These are phyloP conservation scores for Phytophthora citrophthora DNA, from an alignment of 352 stramenopile species.

Conservation along the genomic window DNA sequence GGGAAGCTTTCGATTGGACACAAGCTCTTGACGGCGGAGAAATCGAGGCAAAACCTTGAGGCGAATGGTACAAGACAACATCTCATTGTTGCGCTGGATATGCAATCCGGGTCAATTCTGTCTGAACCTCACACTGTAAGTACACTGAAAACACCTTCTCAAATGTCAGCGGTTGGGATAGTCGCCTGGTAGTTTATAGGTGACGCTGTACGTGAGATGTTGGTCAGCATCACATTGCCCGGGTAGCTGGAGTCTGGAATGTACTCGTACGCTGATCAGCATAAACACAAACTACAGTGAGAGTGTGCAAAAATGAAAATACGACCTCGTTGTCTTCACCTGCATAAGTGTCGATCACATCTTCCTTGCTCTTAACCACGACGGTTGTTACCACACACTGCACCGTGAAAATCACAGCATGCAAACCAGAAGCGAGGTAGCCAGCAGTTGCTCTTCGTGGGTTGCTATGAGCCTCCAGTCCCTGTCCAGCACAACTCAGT, in stretches of 20 bases:
- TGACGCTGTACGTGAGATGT: constrained; percentile 42
- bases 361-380: constrained; percentile 79
- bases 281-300: too few species aligned
- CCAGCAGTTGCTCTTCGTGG: constrained; percentile 38
- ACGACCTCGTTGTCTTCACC: constrained; percentile 34
- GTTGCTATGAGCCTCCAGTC: constrained; percentile 47
- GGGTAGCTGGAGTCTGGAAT: constrained; percentile 70
- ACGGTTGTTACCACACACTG: constrained; percentile 66
- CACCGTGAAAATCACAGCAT: constrained; percentile 64
- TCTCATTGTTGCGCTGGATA: constrained; percentile 15
- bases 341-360: constrained; percentile 87
- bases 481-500: constrained; percentile 29
- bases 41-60: constrained; percentile 33
- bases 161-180: constrained; percentile 71
- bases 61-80: constrained; percentile 4
- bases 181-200: constrained; percentile 67
- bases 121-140: constrained; percentile 10
- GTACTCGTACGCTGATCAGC: constrained; percentile 74
- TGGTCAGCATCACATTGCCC: constrained; percentile 49
- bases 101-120: constrained; percentile 12
- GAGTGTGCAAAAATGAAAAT: not conserved
- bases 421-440: constrained; percentile 53
- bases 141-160: constrained; percentile 25
- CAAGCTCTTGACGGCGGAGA: constrained; percentile 71
- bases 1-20: constrained; percentile 80